A percentile compares a stretch with the other conserved stretches of the same genome.
Conservation (phyloP, 371 early-diverging fungal genomes). For the Saksenaea oblongispora region DNA sequence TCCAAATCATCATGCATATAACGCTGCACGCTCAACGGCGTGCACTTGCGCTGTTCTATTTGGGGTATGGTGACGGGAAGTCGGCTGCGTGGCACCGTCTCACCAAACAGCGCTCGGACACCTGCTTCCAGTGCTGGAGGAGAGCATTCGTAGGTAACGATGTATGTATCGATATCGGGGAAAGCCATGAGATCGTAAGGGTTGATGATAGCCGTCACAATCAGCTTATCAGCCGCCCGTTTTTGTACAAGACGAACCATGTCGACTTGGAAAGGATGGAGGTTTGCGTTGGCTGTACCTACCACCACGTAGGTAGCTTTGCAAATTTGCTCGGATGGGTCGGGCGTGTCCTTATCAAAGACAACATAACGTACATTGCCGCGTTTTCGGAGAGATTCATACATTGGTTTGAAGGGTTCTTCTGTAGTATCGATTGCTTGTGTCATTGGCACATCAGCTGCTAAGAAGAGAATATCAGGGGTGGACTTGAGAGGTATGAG, state of each 20-base stretch:
- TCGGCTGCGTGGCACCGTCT: slow-evolving; percentile 21
- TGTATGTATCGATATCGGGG: slow-evolving; percentile 35
- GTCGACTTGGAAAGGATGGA: slow-evolving; percentile 41
- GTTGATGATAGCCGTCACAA: slow-evolving; percentile 44
- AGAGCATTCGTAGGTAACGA: slow-evolving; percentile 50
- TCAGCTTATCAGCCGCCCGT: slow-evolving; percentile 17
- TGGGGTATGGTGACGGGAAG: slow-evolving; percentile 43
- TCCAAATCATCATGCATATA: slow-evolving; percentile 17
- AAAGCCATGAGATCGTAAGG: slow-evolving; percentile 51
- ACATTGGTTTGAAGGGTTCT: slow-evolving; percentile 47
- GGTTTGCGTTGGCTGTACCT: slow-evolving; percentile 51
- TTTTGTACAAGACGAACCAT: slow-evolving; percentile 31
- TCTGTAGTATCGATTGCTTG: slow-evolving; percentile 47
- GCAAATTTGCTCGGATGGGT: slow-evolving; percentile 17
- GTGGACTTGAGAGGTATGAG: slow-evolving; percentile 25
- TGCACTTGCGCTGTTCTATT: not conserved
- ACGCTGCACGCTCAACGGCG: not conserved
- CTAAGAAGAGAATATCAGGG: slow-evolving; percentile 35
- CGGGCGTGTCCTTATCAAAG: slow-evolving; percentile 21
- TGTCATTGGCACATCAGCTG: slow-evolving; percentile 46
- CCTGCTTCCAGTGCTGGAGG: slow-evolving; percentile 51
- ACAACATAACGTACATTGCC: slow-evolving; percentile 35
- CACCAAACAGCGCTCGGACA: slow-evolving; percentile 41
- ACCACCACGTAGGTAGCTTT: slow-evolving; percentile 35
- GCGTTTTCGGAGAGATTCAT: slow-evolving; percentile 23